Evolutionary conservation across 2,329 filamentous ascomycete genomes (phyloP).

Genomic region (Sarocladiaceae sp.): DNA sequence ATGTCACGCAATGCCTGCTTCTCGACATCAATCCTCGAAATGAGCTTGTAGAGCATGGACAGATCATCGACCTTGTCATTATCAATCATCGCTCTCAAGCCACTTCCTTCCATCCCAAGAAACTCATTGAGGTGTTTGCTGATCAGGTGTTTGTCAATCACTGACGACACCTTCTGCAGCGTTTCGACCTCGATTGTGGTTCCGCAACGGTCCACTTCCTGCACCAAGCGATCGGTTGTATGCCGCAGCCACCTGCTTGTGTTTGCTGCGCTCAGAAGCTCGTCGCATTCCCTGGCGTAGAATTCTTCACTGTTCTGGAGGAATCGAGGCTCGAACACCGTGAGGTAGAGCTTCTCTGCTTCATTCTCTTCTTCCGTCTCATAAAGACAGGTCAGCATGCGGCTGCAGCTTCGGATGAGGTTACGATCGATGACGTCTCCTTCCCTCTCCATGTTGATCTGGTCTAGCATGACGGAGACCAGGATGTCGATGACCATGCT

Average conservation of each 20-base stretch:
- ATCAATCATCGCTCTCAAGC: slow-evolving; percentile 85
- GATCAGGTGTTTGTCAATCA: slow-evolving; percentile 81
- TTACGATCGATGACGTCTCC: slow-evolving; percentile 84
- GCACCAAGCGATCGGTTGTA: slow-evolving; percentile 67
- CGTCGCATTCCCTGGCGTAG: slow-evolving; percentile 71
- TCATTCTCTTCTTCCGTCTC: slow-evolving; percentile 76
- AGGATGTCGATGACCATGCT: slow-evolving; percentile 68
- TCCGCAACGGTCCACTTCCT: slow-evolving; percentile 78
- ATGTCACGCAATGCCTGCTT: slow-evolving; percentile 67
- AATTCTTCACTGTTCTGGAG: slow-evolving; percentile 66
- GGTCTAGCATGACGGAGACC: slow-evolving; percentile 78
- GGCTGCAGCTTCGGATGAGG: slow-evolving; percentile 75
- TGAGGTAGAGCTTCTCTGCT: slow-evolving; percentile 76
- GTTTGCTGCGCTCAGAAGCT: slow-evolving; percentile 72
- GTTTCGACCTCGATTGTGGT: slow-evolving; percentile 76
- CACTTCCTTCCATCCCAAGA: slow-evolving; percentile 77
- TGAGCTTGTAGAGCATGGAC: slow-evolving; percentile 74
- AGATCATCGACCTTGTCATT: slow-evolving; percentile 79
- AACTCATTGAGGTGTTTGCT: slow-evolving; percentile 73
- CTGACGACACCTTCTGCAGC: slow-evolving; percentile 64
- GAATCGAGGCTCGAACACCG: slow-evolving; percentile 76
- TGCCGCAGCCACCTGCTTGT: slow-evolving; percentile 78
- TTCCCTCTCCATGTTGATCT: slow-evolving; percentile 87
- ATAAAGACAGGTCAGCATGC: slow-evolving; percentile 88
- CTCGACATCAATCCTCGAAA: slow-evolving; percentile 70